Percentiles rank a stretch among this genome's conserved stretches.
Evolutionary conservation across 2,329 filamentous ascomycete species (phyloP).

Genomic region (Verticillium longisporum): DNA sequence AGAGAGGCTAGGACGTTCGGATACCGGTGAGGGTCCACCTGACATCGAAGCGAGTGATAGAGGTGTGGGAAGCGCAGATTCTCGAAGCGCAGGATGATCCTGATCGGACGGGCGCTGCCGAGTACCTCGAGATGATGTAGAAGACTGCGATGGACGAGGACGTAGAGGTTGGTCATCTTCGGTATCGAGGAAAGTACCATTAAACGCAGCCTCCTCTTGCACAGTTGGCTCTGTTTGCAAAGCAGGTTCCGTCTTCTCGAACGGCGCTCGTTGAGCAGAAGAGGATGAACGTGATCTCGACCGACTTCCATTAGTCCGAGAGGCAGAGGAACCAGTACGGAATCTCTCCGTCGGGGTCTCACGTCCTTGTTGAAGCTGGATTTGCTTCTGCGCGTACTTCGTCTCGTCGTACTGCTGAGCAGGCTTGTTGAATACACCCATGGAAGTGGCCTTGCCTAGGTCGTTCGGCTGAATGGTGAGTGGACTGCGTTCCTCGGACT

Average conservation of each 20-base stretch:
- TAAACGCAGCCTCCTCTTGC: conserved; percentile 23
- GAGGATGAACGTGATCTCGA: conserved; percentile 41
- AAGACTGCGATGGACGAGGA: not conserved
- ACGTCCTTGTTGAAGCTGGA: conserved; percentile 71
- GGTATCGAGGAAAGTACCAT: conserved; percentile 33
- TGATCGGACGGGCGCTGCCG: conserved; percentile 43
- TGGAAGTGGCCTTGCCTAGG: conserved; percentile 71
- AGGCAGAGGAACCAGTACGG: conserved; percentile 38
- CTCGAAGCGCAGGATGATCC: conserved; percentile 48
- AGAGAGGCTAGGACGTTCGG: conserved; percentile 14
- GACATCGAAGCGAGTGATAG: conserved; percentile 23
- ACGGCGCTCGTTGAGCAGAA: conserved; percentile 27
- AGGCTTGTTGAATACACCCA: conserved; percentile 60
- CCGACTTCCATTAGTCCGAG: conserved; percentile 21
- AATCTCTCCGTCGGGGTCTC: conserved; percentile 48
- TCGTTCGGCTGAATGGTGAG: conserved; percentile 70
- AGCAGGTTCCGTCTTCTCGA: conserved; percentile 22
- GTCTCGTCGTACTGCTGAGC: conserved; percentile 71
- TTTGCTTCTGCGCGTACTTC: conserved; percentile 74
- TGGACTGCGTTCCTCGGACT: conserved; percentile 58
- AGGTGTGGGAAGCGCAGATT: conserved; percentile 35
- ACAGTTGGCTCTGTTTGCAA: conserved; percentile 20
- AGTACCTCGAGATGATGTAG: conserved; percentile 25
- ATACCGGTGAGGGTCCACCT: conserved; percentile 20
- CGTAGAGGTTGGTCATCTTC: conserved; percentile 24